Base-by-base conservation (phyloP, 257 asterid genomes). In the Avicennia marina region DNA sequence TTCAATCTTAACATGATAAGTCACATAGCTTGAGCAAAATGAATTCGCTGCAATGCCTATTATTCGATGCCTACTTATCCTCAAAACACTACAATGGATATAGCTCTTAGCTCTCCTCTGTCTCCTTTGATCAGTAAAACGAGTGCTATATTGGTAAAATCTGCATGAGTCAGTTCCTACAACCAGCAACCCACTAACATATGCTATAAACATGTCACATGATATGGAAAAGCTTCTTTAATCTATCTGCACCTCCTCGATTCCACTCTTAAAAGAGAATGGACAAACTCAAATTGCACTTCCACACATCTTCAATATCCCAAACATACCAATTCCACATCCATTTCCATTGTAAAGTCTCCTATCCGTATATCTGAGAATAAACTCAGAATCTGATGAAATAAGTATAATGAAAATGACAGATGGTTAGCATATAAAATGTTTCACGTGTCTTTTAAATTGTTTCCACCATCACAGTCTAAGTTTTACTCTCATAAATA, bases 321-420 rank as follows among this genome's bases (percentile, higher is more conserved):
- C 33, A 58, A 9, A 43, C 9, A 11, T 10, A 29, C 26, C 45
- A 52, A 20, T 19, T 44, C 4, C 32, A 33, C 20, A 26, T 11
- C 64, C 7, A 34, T 11, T 10, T 19, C 60, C n/a, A 33, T 22
- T 51, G 40, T 7, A 51, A 27, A 19, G 22, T 15, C 56, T 27
- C 22, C 20, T 7, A 31, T 33, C 43, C 10, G 11, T 32, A 19
- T 17, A 13, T n/a, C 27, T 18, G 10, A 16, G 43, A 53, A 56
- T 18, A 20, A 18, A 10, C 6, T 44, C 26, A 44, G 50, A 9
- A 20, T 19, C 32, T 2, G 10, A 47, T n/a, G n/a, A 1, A 47
- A 22, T 32, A 47, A 13, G 51, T n/a, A n/a, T n/a, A n/a, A n/a
- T n/a, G n/a, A n/a, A n/a, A n/a, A 47, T 47, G 22, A 47, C 53